These are phyloP conservation scores for Actinomortierella ambigua DNA, from an alignment of 371 early-diverging fungal species.

Conservation along the genomic window DNA sequence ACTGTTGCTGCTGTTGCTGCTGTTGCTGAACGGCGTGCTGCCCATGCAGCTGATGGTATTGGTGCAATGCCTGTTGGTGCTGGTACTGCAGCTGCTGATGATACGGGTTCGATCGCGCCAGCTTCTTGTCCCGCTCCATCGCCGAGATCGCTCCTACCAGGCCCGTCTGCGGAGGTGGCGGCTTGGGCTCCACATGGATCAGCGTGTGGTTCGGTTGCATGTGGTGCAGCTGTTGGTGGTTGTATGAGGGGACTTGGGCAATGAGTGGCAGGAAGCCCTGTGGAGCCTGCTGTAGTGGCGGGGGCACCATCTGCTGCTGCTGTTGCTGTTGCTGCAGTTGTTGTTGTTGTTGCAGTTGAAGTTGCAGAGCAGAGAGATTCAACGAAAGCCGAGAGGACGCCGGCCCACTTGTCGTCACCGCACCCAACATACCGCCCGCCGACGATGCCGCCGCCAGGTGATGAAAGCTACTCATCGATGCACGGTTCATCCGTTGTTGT, in stretches of 20 bases:
- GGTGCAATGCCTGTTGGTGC: slow-evolving; percentile 16
- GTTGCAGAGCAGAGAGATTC: not conserved
- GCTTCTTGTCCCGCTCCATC: slow-evolving; percentile 42
- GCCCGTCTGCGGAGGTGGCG: slow-evolving; percentile 41
- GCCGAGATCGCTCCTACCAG: slow-evolving; percentile 38
- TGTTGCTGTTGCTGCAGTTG: not conserved
- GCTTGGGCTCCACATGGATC: slow-evolving; percentile 44
- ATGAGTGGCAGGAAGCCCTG: not conserved
- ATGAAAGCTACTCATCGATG: slow-evolving; percentile 17
- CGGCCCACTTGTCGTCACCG: too few species aligned
- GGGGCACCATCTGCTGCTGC: not conserved
- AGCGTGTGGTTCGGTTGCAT: slow-evolving; percentile 12
- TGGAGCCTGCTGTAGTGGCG: not conserved
- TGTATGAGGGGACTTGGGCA: not conserved
- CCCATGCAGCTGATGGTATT: slow-evolving; percentile 11
- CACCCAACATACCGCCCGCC: too few species aligned
- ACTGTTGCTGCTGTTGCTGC: not conserved
- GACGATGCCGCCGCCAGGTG: too few species aligned
- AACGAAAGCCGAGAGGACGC: too few species aligned
- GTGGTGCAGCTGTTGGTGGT: not conserved
- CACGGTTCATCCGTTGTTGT: not conserved
- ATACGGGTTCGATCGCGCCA: slow-evolving; percentile 25
- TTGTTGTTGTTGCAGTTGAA: not conserved
- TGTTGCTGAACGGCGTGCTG: slow-evolving; percentile 1
- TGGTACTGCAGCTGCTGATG: slow-evolving; percentile 26